Evolutionary conservation across 306 rosid species (phyloP).

Genomic region (Vigna hirtella): DNA sequence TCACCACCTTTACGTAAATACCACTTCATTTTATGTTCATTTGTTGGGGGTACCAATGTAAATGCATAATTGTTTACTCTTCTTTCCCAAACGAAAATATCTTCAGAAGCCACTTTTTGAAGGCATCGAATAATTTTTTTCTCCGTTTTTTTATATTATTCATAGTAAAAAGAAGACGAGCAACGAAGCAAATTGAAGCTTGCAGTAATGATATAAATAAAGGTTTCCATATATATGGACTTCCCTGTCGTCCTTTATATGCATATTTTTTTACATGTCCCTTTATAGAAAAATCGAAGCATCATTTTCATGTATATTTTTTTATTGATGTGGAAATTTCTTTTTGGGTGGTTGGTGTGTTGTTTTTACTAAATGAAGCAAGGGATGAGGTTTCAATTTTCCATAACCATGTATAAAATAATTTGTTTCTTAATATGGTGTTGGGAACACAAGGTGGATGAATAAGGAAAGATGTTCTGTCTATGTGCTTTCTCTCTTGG

Average conservation of each 20-base stretch:
- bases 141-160: background rate
- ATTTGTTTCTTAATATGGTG: constrained; percentile 44
- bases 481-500: constrained; percentile 26
- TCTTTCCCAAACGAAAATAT: background rate
- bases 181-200: background rate
- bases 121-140: background rate
- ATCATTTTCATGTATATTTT: constrained; percentile 30
- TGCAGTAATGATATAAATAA: background rate
- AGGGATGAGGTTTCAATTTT: constrained; percentile 45
- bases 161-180: background rate
- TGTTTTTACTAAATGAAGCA: constrained; percentile 64
- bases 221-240: no score
- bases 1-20: background rate
- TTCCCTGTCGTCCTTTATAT: background rate
- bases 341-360: constrained; percentile 24
- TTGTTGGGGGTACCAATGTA: background rate
- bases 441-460: constrained; percentile 39
- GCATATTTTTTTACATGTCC: background rate
- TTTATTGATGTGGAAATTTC: background rate
- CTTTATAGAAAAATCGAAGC: constrained; percentile 9
- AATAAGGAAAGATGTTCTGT: constrained; percentile 47
- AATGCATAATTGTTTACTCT: background rate
- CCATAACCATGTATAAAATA: constrained; percentile 12
- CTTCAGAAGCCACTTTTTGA: background rate
- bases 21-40: no score